These are phyloP conservation scores for Hymenoscyphus occultus DNA, from an alignment of 2,329 filamentous ascomycete species.

Conservation along the genomic window DNA sequence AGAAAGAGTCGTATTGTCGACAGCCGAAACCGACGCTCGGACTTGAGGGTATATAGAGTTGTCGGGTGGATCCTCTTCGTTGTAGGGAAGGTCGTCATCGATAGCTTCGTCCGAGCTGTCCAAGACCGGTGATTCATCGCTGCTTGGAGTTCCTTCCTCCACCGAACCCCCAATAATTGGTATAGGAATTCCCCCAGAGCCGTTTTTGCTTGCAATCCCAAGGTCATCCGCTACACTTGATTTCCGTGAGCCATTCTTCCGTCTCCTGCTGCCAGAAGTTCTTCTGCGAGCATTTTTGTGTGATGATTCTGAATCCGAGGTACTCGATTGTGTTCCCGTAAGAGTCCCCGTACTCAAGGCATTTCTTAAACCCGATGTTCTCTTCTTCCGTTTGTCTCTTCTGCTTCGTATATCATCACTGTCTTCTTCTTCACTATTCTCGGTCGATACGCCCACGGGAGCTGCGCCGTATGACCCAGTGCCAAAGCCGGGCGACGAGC, in stretches of 20 bases:
- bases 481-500: constrained; percentile 57
- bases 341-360: constrained; percentile 23
- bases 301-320: constrained; percentile 15
- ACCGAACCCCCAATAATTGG: constrained; percentile 15
- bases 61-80: constrained; percentile 55
- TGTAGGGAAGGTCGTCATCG: constrained; percentile 38
- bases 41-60: constrained; percentile 78
- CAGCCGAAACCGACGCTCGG: constrained; percentile 72
- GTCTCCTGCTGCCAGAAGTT: constrained; percentile 16
- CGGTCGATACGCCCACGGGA: constrained; percentile 43
- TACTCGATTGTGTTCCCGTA: constrained; percentile 9
- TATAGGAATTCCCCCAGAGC: constrained; percentile 26
- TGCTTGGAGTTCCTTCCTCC: constrained; percentile 1
- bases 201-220: constrained; percentile 27
- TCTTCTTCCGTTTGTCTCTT: constrained; percentile 28
- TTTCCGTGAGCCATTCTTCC: constrained; percentile 10
- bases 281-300: constrained; percentile 14
- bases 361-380: constrained; percentile 30
- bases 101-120: constrained; percentile 30
- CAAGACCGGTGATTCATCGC: constrained; percentile 27
- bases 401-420: constrained; percentile 25
- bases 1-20: constrained; percentile 72
- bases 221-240: constrained; percentile 23
- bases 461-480: constrained; percentile 60
- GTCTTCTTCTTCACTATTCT: constrained; percentile 37